Conservation (phyloP, 208 protist species). For the Acanthamoeba triangularis region DNA sequence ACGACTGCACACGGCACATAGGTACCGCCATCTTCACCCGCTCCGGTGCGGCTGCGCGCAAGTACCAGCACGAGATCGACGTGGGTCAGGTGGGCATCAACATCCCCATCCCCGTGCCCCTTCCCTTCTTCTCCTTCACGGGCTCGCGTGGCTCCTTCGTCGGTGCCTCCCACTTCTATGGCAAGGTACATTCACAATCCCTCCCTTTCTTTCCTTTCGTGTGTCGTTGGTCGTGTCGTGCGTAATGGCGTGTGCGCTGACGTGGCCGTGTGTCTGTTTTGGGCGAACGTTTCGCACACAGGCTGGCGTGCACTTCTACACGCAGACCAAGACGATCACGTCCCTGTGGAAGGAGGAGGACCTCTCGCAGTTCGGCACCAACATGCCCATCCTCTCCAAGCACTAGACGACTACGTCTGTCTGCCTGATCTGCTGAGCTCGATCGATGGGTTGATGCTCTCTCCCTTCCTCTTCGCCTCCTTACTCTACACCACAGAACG, state of each 20-base stretch:
- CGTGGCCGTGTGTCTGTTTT: neutral
- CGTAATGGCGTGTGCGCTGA: neutral
- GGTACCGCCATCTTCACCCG: conserved; percentile 94
- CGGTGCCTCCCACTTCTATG: conserved; percentile 95
- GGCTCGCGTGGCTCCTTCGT: conserved; percentile 92
- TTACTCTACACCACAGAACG: neutral
- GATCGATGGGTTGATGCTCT: neutral
- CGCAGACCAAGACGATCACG: conserved; percentile 95
- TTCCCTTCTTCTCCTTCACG: conserved; percentile 96
- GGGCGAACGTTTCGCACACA: neutral
- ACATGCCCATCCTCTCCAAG: conserved; percentile 70
- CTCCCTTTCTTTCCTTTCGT: neutral
- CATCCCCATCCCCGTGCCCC: conserved; percentile 96
- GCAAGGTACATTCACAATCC: conserved; percentile 83
- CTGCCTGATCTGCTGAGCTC: neutral
- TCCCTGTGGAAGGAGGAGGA: conserved; percentile 89
- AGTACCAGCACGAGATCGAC: conserved; percentile 94
- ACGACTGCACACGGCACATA: neutral
- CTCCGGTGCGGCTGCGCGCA: conserved; percentile 92
- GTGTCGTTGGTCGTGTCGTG: neutral
- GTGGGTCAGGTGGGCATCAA: conserved; percentile 96
- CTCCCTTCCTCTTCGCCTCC: neutral
- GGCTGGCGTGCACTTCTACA: conserved; percentile 94
- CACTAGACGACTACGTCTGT: neutral
- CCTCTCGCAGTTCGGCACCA: conserved; percentile 51